Base-by-base conservation (phyloP, 1,139 yeast genomes). In the Dujonia santamariae region DNA sequence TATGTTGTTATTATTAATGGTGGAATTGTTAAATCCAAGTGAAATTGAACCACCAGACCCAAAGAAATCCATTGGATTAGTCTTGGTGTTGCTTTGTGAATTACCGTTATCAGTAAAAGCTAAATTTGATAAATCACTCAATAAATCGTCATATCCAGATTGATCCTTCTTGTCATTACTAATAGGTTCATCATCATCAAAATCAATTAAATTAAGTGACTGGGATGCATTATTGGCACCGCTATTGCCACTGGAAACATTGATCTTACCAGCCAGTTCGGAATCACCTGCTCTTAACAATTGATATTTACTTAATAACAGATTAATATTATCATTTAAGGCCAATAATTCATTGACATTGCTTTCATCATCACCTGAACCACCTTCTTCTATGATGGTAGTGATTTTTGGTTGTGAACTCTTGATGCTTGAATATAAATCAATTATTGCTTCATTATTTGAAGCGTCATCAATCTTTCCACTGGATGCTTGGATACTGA, bases 401-500 rank as follows among this genome's bases (percentile, higher is more conserved):
- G 85, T 85, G 45, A 92, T 75, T 50, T 85, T 88, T 27, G 97
- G 96, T 51, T 84, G 90, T 19, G 96, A 80, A 35, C 81, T 80
- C 56, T 85, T 88, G 44, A 94, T 68, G 2, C 96, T 72, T 29
- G 82, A 73, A 47, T 82, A 86, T 42, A 94, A 71, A 48, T 92
- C 97, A 34, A 73, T 67, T 20, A 85, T 61, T 3, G 96, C 92
- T 46, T 84, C 92, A 55, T 78, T 80, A 11, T 35, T 17, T 15
- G 73, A 60, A 20, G 76, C 67, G 43, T 80, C 81, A 32, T 74
- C 55, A 20, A 40, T 43, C 19, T 42, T 42, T 7, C 67, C 63
- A 5, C 74, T 67, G 16, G 72, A 69, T 20, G 63, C 61, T 37
- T 79, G 68, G 21, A 83, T 71, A 37, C 69, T 66, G 44, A 67